phyloP scores from a whole-genome alignment of 352 stramenopile species.

The Phytophthora rubi region DNA sequence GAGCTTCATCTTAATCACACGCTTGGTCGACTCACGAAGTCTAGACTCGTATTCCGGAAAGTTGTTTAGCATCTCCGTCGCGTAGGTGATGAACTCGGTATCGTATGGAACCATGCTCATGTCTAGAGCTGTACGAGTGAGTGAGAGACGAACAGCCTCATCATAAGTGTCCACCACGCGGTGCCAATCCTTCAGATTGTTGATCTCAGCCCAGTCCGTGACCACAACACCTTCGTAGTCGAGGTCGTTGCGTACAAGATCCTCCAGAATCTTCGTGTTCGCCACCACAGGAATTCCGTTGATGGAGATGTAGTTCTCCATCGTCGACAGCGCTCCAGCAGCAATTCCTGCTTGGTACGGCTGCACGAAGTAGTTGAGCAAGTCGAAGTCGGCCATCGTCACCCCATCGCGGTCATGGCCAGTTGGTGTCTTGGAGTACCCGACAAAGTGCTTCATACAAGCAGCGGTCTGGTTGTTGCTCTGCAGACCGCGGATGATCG shows the following conservation, averaged over 20 bases:
- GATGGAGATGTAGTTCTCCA: slow-evolving; percentile 94
- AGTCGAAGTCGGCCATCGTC: slow-evolving; percentile 66
- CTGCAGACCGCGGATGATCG: slow-evolving; percentile 84
- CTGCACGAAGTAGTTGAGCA: slow-evolving; percentile 86
- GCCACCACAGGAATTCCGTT: slow-evolving; percentile 90
- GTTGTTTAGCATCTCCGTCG: slow-evolving; percentile 48
- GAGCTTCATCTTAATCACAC: slow-evolving; percentile 83
- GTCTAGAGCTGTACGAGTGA: slow-evolving; percentile 82
- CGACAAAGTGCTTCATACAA: slow-evolving; percentile 91
- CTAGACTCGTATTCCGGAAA: slow-evolving; percentile 44
- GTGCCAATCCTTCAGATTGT: slow-evolving; percentile 79
- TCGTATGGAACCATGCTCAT: slow-evolving; percentile 90
- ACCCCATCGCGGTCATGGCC: slow-evolving; percentile 86
- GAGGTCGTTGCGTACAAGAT: slow-evolving; percentile 83
- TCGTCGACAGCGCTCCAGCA: slow-evolving; percentile 81
- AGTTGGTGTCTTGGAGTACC: slow-evolving; percentile 78
- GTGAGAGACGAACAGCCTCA: slow-evolving; percentile 69
- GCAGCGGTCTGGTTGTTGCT: slow-evolving; percentile 66
- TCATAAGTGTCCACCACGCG: slow-evolving; percentile 51
- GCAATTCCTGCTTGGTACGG: slow-evolving; percentile 78
- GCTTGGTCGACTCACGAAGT: slow-evolving; percentile 58
- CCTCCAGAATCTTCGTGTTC: slow-evolving; percentile 79
- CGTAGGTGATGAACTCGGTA: slow-evolving; percentile 55
- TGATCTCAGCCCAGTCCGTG: slow-evolving; percentile 93
- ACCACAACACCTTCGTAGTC: slow-evolving; percentile 87